Evolutionary conservation across 257 asterid species (phyloP), one percentile per base, ranked within the genome.

Genomic region (Przewalskia tangutica): DNA sequence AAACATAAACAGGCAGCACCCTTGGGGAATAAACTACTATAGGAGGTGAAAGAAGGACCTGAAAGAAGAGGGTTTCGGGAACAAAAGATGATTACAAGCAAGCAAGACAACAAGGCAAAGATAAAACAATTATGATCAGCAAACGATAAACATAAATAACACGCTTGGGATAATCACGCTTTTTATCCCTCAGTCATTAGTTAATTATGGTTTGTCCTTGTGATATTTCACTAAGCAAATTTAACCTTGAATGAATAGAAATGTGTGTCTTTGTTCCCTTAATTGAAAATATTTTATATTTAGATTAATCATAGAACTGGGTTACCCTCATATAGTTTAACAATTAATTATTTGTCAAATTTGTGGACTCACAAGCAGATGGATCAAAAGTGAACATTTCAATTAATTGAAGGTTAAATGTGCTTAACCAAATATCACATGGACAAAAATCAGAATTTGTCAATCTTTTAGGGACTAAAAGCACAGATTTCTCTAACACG

Each of bases 41-140:
- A 66, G 99, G 98, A 85, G 99, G 99, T 82, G 99, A 96, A 86
- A 94, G 99, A 84, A 96, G 97, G 86, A 94, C 99, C 99, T 96
- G 88, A 83, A 77, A 62, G 50, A 17, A 48, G 32, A 63, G 55
- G 17, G 20, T 34, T 48, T 71, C 23, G 66, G 53, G 34, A 46
- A 59, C 23, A 40, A 48, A 81, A 68, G 11, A 77, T 51, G 36
- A 60, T 27, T 27, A 64, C 23, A 73, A 48, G 79, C 56, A 73
- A 73, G 60, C 55, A 68, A 13, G 34, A 16, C 48, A 13, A 27
- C 20, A 36, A 51, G 32, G 53, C 20, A 46, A 46, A 3, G 9
- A 23, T 13, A 17, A 6, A 51, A 32, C 68, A 14, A 42, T 36
- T 50, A 64, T 48, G 34, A 44, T 16, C 48, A 63, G 51, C 27